Evolutionary conservation across 2,329 filamentous ascomycete species (phyloP), one percentile per base, ranked within the genome.

Genomic region (Scytalidium sp.): DNA sequence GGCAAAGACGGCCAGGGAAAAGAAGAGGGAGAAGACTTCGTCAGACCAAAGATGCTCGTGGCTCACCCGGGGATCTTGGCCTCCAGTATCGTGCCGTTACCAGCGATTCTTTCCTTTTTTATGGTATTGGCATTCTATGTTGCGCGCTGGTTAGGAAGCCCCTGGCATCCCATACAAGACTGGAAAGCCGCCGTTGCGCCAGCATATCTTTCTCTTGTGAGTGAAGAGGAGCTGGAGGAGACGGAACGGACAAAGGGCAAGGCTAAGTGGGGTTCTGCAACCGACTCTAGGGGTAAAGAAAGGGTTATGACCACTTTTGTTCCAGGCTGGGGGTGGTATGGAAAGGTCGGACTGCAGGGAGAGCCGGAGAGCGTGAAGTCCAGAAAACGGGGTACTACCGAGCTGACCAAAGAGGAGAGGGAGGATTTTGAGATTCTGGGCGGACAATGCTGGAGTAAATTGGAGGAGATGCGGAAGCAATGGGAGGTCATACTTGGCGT

Each of bases 11-110:
- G 5, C 17, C n/a, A n/a, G n/a, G n/a, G n/a, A n/a, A 57, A 52
- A 57, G 53, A 43, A 46, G 50, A 25, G 59, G 51, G n/a, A 58
- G 40, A 58, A 60, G 51, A 49, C 46, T 41, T 62, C 4, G 56
- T 67, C n/a, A 68, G 62, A 20, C 87, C 90, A 0, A 79, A 76
- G 49, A 83, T 89, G 61, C 95, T 94, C 70, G 66, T 96, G 53
- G 78, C 84, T 0, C 94, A 99, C 65, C 94, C 94, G 0, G 94
- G 94, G 54, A 80, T 99, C 54, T 88, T 92, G 56, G 85, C 81
- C 47, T 96, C 92, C 2, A 80, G 84, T 1, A 87, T 99, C 56
- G 80, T 97, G 55, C 85, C 88, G 1, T 77, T 97, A 7, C 79
- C 82, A 45, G 76, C 79, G 56, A 74, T 91, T 56, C 76, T 96